A percentile compares a stretch with the other conserved stretches of the same genome.
phyloP scores from a whole-genome alignment of 352 stramenopile genomes.

The Globisporangium nagaii region DNA sequence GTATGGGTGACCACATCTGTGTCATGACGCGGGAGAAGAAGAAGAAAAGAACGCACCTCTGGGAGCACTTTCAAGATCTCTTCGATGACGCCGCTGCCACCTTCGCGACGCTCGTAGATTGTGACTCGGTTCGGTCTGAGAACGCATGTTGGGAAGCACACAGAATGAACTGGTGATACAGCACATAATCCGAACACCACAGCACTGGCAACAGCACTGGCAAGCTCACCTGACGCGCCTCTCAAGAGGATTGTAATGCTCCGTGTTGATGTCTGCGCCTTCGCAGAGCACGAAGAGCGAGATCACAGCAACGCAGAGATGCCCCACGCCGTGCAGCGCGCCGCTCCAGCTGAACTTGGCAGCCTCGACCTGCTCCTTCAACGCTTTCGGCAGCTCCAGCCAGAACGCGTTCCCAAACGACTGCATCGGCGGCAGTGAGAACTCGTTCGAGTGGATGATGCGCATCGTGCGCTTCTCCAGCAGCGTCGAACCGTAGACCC shows the following conservation, averaged over 20 bases:
- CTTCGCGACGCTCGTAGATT: conserved; percentile 86
- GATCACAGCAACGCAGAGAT: conserved; percentile 89
- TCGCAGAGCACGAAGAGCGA: conserved; percentile 93
- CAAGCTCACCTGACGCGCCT: conserved; percentile 18
- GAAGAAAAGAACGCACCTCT: conserved; percentile 34
- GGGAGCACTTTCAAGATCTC: conserved; percentile 64
- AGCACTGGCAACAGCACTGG: neutral
- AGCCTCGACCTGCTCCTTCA: conserved; percentile 38
- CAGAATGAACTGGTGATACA: too few species aligned
- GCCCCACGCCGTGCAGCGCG: conserved; percentile 80
- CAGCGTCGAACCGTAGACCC: conserved; percentile 82
- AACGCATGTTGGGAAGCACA: neutral
- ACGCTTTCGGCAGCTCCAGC: conserved; percentile 85
- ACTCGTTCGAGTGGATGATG: conserved; percentile 83
- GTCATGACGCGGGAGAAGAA: too few species aligned
- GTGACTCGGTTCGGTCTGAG: conserved; percentile 74
- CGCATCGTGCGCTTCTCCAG: conserved; percentile 77
- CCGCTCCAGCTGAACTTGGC: conserved; percentile 30
- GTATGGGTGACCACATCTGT: too few species aligned
- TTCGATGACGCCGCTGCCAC: conserved; percentile 81
- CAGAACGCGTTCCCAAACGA: conserved; percentile 93
- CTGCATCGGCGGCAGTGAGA: conserved; percentile 95
- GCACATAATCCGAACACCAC: conserved; percentile 23
- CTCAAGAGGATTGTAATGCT: conserved; percentile 81
- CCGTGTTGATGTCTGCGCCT: conserved; percentile 67